Evolutionary conservation across 2,329 filamentous ascomycete genomes (phyloP).

Genomic region (Penicillium corylophilum): DNA sequence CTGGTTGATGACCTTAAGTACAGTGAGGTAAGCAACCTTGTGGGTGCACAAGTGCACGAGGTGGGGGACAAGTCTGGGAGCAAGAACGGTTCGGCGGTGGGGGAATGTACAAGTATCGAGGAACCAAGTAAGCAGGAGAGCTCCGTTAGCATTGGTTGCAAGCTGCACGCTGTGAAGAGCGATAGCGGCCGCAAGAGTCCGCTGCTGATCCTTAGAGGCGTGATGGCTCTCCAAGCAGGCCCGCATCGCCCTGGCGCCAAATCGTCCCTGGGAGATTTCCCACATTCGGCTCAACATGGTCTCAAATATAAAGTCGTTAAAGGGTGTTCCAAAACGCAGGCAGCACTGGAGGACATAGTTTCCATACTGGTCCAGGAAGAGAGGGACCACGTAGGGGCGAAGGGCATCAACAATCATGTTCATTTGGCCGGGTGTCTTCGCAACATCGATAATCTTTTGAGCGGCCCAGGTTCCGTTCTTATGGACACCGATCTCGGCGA

Average conservation of each 20-base stretch:
- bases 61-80: conserved; percentile 87
- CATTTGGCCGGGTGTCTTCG: conserved; percentile 82
- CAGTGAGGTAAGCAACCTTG: conserved; percentile 96
- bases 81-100: conserved; percentile 82
- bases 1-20: conserved; percentile 97
- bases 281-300: conserved; percentile 92
- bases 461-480: conserved; percentile 99
- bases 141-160: conserved; percentile 93
- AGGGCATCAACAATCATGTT: conserved; percentile 78
- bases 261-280: conserved; percentile 89
- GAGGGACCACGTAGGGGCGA: conserved; percentile 79
- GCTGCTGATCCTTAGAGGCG: conserved; percentile 89
- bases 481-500: conserved; percentile 95
- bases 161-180: conserved; percentile 96
- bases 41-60: conserved; percentile 95
- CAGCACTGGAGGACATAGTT: conserved; percentile 98
- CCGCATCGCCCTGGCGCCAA: conserved; percentile 92
- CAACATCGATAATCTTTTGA: conserved; percentile 98
- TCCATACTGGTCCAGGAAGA: conserved; percentile 96
- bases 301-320: conserved; percentile 97
- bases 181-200: conserved; percentile 90
- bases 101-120: conserved; percentile 97
- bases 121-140: conserved; percentile 93
- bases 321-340: conserved; percentile 82
- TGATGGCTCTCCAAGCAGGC: conserved; percentile 96